Evolutionary conservation across 306 rosid genomes (phyloP), one percentile per base, ranked within the genome.

Genomic region (Abrus precatorius): DNA sequence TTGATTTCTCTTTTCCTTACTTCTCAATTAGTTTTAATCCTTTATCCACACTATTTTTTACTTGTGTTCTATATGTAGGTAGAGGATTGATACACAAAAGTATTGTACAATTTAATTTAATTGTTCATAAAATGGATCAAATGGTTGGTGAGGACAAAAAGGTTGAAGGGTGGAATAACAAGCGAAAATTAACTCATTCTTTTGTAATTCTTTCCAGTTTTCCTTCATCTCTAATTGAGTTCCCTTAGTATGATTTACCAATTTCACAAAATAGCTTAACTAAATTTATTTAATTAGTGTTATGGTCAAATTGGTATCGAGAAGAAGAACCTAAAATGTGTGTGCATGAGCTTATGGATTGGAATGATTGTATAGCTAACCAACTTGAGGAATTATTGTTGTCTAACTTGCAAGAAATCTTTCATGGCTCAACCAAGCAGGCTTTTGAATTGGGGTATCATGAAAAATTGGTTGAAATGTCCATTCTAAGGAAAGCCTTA

Each of bases 331-430:
- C 63, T 30, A 80, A 65, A 10, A 53, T 6, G 9, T 69, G 54
- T 45, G 64, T 67, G 56, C 59, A 7, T 54, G 91, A 86, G 63
- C 33, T 61, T 82, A 59, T 52, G 34, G 92, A 90, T 74, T 86
- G 94, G 97, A 84, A 75, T 63, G 89, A 90, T 82, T 88, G 89
- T 8, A 78, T 87, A 48, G 89, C 83, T 27, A 36, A 61, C 29
- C 80, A 85, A 73, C 89, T 92, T 54, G 91, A 88, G 83, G 89
- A 82, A 50, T 61, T 85, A 20, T 49, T 92, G 61, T 29, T 87
- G 62, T 69, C 85, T 11, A 85, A 88, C 76, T 82, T 90, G 92
- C 80, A 77, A 71, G 79, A 75, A 0, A 49, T 90, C 84, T 90
- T 90, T 60, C 57, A 20, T 41, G 77, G 78, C 66, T 92, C 91